Base-by-base conservation (phyloP, 768 basidiomycete species). In the Xerocomellus chrysenteron region DNA sequence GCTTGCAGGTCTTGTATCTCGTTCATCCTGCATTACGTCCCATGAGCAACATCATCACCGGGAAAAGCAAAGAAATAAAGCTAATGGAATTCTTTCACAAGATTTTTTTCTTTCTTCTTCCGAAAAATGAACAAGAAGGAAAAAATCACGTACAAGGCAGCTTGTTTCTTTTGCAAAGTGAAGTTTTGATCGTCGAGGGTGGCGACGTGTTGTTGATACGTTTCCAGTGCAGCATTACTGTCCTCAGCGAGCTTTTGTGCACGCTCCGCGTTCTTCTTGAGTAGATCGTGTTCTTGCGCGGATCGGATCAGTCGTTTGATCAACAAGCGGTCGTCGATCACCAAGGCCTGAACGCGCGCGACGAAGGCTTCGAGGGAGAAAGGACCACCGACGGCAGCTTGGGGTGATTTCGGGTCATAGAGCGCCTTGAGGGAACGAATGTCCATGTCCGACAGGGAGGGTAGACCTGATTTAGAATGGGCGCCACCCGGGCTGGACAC, bases 171-270 rank as follows among this genome's bases (percentile, higher is more conserved):
- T 35, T 78, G 76, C 54, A 86, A 68, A 10, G 69, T 59, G 61
- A 80, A 69, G 62, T 92, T 86, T 54, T 89, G 80, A 64, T 92
- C 90, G 65, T 94, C 92, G 54, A 96, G 76, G 24, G 79, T 82
- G 65, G 81, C 80, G 4, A 95, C 87, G 67, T 96, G 93, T 73
- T 86, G 88, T 76, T 96, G 91, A 66, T 97, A 96, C 17, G 88
- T 93, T 76, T 93, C 92, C 41, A 97, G 73, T 26, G 88, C 91
- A 19, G 67, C 71, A 56, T 83, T 86, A 40, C 88, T 90, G 49
- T 94, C 94, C 69, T 88, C 86, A 4, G 92, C 90, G 30, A 96
- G 80, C 72, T 92, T 93, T 78, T 94, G 90, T 21, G 92, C 94
- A 47, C 92, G 80, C 66, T 93, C 92, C 19, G 93, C 92, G 66